Percentiles rank a stretch among this genome's conserved stretches.
Conservation (phyloP, 139 green algal genomes). For the Mesotaenium endlicherianum region DNA sequence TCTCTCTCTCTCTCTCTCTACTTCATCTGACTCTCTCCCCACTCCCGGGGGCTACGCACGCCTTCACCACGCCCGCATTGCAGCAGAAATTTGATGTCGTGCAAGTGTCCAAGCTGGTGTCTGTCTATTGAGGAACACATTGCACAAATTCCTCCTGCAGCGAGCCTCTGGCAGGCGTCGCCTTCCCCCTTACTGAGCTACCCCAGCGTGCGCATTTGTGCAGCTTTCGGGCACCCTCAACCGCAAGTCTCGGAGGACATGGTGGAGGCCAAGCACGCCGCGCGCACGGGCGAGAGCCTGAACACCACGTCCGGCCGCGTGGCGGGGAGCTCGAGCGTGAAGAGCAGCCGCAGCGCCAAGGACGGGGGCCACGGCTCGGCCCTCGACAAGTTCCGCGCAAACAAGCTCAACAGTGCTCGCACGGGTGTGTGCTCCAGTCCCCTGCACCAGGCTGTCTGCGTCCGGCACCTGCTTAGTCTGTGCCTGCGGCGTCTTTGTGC, state of each 20-base stretch:
- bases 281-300: neutral
- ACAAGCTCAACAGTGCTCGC: too few relatives aligned
- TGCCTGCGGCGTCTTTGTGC: too few relatives aligned
- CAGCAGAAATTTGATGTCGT: neutral
- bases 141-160: neutral
- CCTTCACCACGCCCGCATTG: neutral
- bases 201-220: too few relatives aligned
- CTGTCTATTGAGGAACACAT: neutral
- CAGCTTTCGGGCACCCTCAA: neutral
- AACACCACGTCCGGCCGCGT: too few relatives aligned
- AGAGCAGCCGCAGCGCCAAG: neutral
- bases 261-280: neutral
- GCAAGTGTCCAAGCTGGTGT: neutral
- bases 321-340: neutral
- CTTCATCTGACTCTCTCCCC: neutral
- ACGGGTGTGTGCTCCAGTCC: too few relatives aligned
- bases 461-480: too few relatives aligned
- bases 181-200: too few relatives aligned
- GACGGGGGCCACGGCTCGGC: too few relatives aligned
- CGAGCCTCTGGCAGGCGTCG: neutral
- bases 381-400: neutral
- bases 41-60: neutral
- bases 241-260: neutral
- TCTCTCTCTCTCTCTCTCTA: constrained; percentile 1
- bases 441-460: too few relatives aligned